These are phyloP conservation scores for Kwoniella sp. DNA, from an alignment of 768 basidiomycete species.

Conservation along the genomic window DNA sequence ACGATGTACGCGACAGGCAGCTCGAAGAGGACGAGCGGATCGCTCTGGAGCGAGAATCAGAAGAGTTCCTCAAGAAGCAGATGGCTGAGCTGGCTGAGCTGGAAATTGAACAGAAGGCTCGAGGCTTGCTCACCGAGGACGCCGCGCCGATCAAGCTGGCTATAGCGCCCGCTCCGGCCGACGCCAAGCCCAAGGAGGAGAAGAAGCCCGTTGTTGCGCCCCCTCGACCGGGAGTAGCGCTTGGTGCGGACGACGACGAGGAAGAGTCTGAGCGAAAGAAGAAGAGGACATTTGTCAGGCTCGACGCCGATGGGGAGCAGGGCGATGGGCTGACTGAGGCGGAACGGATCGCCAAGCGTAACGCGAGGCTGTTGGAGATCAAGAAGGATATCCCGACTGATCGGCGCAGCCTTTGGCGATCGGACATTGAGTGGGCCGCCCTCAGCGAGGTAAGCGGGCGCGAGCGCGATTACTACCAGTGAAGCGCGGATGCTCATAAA, in stretches of 20 bases:
- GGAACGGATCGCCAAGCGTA: conserved; percentile 71
- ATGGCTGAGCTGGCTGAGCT: conserved; percentile 94
- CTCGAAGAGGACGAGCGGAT: conserved; percentile 83
- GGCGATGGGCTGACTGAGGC: conserved; percentile 51
- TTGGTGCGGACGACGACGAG: conserved; percentile 78
- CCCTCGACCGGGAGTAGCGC: conserved; percentile 53
- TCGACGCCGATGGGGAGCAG: conserved; percentile 56
- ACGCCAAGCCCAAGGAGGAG: conserved; percentile 56
- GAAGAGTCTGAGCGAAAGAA: conserved; percentile 70
- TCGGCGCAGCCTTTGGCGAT: conserved; percentile 55
- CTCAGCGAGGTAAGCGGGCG: conserved; percentile 67
- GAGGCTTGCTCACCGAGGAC: conserved; percentile 83
- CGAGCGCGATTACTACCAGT: no score
- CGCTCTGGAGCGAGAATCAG: conserved; percentile 81
- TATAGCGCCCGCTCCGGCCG: conserved; percentile 54
- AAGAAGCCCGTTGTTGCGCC: conserved; percentile 18
- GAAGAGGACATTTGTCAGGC: conserved; percentile 78
- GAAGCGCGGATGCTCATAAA: no score
- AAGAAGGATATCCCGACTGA: conserved; percentile 69
- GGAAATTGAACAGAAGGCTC: conserved; percentile 83
- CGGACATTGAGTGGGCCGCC: conserved; percentile 74
- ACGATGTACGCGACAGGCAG: conserved; percentile 74
- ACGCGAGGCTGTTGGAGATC: conserved; percentile 74
- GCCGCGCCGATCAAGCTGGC: conserved; percentile 85
- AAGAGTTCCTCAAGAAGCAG: conserved; percentile 85